Conservation (phyloP, 345 rosid genomes). For the Capsella bursapastoris region DNA sequence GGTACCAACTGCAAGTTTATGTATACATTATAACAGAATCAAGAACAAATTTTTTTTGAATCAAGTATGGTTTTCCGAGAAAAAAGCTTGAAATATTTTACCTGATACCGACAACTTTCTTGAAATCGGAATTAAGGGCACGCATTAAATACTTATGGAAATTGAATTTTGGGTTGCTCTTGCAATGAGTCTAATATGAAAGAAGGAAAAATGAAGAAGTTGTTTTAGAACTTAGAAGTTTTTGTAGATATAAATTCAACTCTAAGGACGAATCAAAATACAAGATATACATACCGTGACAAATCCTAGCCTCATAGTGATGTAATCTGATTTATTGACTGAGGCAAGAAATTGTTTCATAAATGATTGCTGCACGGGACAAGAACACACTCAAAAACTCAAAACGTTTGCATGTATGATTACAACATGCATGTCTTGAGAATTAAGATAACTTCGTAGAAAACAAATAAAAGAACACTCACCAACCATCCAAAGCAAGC, state of each 20-base stretch:
- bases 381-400: constrained; percentile 23
- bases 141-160: constrained; percentile 87
- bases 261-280: not conserved
- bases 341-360: constrained; percentile 85
- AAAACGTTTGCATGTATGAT: not conserved
- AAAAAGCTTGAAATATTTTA: constrained; percentile 9
- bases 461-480: constrained; percentile 38
- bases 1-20: constrained; percentile 78
- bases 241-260: not conserved
- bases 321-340: constrained; percentile 76
- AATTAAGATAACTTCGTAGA: not conserved
- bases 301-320: constrained; percentile 79
- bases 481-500: constrained; percentile 72
- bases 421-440: not conserved
- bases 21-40: constrained; percentile 20
- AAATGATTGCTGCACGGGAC: constrained; percentile 69
- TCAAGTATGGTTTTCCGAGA: not conserved
- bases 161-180: constrained; percentile 70
- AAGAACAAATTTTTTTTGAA: not conserved
- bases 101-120: constrained; percentile 96
- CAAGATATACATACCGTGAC: constrained; percentile 55
- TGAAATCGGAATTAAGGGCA: constrained; percentile 92
- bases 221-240: not conserved
- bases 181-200: constrained; percentile 71
- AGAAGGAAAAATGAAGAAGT: not conserved